Base-by-base conservation (phyloP, 176 grass and related monocot species). In the Metroxylon sagu region DNA sequence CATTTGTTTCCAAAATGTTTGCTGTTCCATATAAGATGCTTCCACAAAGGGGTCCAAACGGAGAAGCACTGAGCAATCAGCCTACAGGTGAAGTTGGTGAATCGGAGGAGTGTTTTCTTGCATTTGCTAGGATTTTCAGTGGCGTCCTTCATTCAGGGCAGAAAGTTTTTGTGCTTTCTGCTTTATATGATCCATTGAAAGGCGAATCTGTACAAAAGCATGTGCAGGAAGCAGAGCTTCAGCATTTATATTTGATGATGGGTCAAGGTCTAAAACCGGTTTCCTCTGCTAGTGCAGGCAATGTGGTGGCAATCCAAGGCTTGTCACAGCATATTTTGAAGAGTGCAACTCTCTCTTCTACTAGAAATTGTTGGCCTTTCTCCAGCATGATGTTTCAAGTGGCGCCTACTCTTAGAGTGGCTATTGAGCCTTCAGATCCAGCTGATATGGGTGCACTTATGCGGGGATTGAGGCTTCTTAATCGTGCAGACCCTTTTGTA, bases 1-100 rank as follows among this genome's bases (percentile, higher is more conserved):
- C 89, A 48, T 96, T 87, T 26, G 83, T 96, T 65, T 96, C 86
- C 1, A 96, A 96, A 75, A 96, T 96, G 91, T 90, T 88, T 88
- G 80, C 81, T 1, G 65, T 90, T 60, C 80, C 77, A 59, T 72
- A 68, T 60, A 84, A 90, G 61, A 78, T 64, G 50, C 70, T 96
- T 48, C 91, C 91, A 50, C 59, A 61, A 49, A 86, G 63, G 18
- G 86, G 86, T 35, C 62, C 69, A 43, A 28, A 81, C 14, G 77
- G 86, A 10, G 86, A 81, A 65, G 39, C 71, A 52, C 62, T 90
- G 71, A 79, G 68, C 55, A 82, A 71, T 31, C 60, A 69, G 16
- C 59, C 18, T 63, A 25, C 50, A 6, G 59, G 59, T 62, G 52
- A 52, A 61, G 17, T 18, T 39, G 78, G 64, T 19, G 86, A 80